Evolutionary conservation across 2,329 filamentous ascomycete genomes (phyloP).

Genomic region (Proliferodiscus dingleyae): DNA sequence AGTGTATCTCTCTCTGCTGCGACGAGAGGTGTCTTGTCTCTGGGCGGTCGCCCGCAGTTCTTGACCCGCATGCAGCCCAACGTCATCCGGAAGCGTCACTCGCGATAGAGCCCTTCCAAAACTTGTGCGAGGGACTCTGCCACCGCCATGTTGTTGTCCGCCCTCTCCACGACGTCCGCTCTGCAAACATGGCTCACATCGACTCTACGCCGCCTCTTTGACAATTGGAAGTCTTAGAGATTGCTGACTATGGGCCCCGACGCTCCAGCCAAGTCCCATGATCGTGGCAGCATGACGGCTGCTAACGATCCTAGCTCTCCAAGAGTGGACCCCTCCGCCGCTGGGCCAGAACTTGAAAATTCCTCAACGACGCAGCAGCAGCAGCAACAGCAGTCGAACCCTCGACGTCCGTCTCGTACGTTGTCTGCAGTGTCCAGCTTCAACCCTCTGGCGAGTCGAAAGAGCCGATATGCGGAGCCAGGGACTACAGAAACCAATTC

Average conservation of each 20-base stretch:
- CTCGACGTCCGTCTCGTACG: conserved; percentile 31
- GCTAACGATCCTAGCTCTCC: conserved; percentile 22
- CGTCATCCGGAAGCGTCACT: too few species aligned
- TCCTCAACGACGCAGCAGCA: background rate
- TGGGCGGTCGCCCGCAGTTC: too few species aligned
- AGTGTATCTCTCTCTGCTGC: too few species aligned
- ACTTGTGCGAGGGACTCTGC: too few species aligned
- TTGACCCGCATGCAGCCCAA: too few species aligned
- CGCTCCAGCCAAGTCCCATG: background rate
- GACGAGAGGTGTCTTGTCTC: too few species aligned
- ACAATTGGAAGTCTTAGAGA: conserved; percentile 3
- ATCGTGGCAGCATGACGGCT: conserved; percentile 8
- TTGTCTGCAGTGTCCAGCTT: conserved; percentile 43
- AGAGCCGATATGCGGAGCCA: conserved; percentile 55
- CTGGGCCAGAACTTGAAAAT: background rate
- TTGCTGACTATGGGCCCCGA: background rate
- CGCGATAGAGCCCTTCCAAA: too few species aligned
- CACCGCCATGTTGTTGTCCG: too few species aligned
- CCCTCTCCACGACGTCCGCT: too few species aligned
- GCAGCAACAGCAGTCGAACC: too few species aligned
- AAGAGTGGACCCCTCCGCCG: conserved; percentile 7
- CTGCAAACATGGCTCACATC: background rate
- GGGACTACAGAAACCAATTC: conserved; percentile 53
- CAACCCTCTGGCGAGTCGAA: conserved; percentile 38
- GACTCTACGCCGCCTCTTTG: conserved; percentile 3